A percentile compares a stretch with the other conserved stretches of the same genome.
Evolutionary conservation across 176 grass and related monocot genomes (phyloP).

Genomic region (Bolboschoenus planiculmis): DNA sequence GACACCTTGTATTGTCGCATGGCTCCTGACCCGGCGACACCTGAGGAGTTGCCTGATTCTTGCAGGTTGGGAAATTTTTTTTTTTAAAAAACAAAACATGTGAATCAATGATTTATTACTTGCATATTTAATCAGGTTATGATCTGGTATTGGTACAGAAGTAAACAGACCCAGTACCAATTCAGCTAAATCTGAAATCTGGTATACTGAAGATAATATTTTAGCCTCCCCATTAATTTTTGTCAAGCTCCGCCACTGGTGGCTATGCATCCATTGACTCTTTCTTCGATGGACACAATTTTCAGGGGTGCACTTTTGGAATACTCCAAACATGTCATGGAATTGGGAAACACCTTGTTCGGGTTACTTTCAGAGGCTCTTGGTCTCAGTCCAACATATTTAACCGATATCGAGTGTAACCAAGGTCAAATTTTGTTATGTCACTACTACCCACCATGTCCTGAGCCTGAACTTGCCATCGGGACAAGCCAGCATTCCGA

Average conservation of each 20-base stretch:
- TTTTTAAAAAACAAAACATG: too few relatives aligned
- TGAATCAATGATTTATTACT: too few relatives aligned
- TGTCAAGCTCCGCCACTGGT: too few relatives aligned
- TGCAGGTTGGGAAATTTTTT: slow-evolving; percentile 30
- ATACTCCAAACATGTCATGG: slow-evolving; percentile 37
- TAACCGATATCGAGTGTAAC: slow-evolving; percentile 52
- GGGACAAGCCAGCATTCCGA: slow-evolving; percentile 54
- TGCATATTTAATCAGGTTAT: too few relatives aligned
- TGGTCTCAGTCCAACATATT: slow-evolving; percentile 36
- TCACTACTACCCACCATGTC: slow-evolving; percentile 68
- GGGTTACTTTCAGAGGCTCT: slow-evolving; percentile 51
- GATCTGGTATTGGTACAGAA: neutral
- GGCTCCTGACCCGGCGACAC: slow-evolving; percentile 37
- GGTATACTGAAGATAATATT: too few relatives aligned
- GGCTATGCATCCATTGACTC: neutral
- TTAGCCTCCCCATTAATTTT: too few relatives aligned
- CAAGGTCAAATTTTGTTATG: slow-evolving; percentile 40
- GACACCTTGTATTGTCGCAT: slow-evolving; percentile 54
- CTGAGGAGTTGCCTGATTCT: slow-evolving; percentile 31
- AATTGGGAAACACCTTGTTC: slow-evolving; percentile 39
- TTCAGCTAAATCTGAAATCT: too few relatives aligned
- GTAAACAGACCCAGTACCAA: neutral
- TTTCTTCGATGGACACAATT: neutral
- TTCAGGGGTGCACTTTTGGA: slow-evolving; percentile 30
- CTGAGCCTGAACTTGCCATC: slow-evolving; percentile 50